A percentile compares a stretch with the other conserved stretches of the same genome.
Evolutionary conservation across 2,329 filamentous ascomycete genomes (phyloP).

Genomic region (Allantophomopsis lycopodina): DNA sequence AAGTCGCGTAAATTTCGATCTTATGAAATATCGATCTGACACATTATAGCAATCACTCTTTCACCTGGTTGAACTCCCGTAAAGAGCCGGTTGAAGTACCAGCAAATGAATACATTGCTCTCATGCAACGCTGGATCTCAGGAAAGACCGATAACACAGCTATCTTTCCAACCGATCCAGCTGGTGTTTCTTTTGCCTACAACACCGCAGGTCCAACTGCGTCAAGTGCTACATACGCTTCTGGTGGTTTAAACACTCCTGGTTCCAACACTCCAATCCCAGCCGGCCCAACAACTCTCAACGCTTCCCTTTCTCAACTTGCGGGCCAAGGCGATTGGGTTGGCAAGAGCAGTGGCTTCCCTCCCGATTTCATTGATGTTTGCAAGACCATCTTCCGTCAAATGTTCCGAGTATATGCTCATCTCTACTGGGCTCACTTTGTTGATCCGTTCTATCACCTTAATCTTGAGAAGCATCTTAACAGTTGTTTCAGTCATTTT

Average conservation of each 20-base stretch:
- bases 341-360: conserved; percentile 87
- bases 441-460: conserved; percentile 72
- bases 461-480: conserved; percentile 67
- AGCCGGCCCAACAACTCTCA: conserved; percentile 25
- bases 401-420: conserved; percentile 97
- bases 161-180: conserved; percentile 81
- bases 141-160: conserved; percentile 84
- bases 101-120: conserved; percentile 83
- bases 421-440: conserved; percentile 96
- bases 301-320: conserved; percentile 44
- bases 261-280: conserved; percentile 21
- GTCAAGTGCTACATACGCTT: conserved; percentile 37
- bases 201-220: conserved; percentile 47
- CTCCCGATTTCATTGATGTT: conserved; percentile 75
- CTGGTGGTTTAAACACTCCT: conserved; percentile 33
- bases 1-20: conserved; percentile 26
- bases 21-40: conserved; percentile 3
- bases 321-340: conserved; percentile 60
- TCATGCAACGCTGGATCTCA: conserved; percentile 94
- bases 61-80: conserved; percentile 88
- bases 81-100: conserved; percentile 84
- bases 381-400: conserved; percentile 92
- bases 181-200: conserved; percentile 51
- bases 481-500: conserved; percentile 81
- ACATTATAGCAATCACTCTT: conserved; percentile 65